Evolutionary conservation across 2,329 filamentous ascomycete genomes (phyloP).

Genomic region (Beauveria sp.): DNA sequence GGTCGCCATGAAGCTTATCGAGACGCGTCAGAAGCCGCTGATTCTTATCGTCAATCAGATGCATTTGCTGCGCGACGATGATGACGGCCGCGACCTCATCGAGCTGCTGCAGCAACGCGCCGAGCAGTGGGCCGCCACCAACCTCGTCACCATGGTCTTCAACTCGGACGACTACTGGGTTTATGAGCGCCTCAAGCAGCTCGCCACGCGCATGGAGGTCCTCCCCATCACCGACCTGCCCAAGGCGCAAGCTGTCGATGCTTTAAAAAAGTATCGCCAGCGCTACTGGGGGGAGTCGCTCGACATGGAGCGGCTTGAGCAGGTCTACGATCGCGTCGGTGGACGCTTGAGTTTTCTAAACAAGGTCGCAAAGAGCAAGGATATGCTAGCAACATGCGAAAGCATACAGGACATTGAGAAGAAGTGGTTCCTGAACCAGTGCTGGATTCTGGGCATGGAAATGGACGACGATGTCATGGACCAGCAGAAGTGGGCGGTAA

Average conservation of each 20-base stretch:
- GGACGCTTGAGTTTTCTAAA: conserved; percentile 84
- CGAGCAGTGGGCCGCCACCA: conserved; percentile 91
- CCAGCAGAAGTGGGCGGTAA: conserved; percentile 88
- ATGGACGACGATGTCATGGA: conserved; percentile 99
- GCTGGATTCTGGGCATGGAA: conserved; percentile 63
- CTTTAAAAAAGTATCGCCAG: conserved; percentile 70
- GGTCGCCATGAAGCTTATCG: conserved; percentile 68
- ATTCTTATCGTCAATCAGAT: conserved; percentile 93
- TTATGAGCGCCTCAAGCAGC: conserved; percentile 86
- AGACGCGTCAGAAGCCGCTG: conserved; percentile 57
- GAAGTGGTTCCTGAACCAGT: conserved; percentile 71
- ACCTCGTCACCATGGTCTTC: conserved; percentile 85
- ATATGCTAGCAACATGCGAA: conserved; percentile 80
- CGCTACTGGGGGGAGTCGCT: conserved; percentile 65
- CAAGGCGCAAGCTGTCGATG: conserved; percentile 67
- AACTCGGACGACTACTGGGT: conserved; percentile 99
- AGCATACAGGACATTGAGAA: conserved; percentile 60
- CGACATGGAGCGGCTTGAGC: conserved; percentile 50
- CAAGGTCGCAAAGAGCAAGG: conserved; percentile 73
- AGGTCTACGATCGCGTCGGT: conserved; percentile 81
- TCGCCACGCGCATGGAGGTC: conserved; percentile 91
- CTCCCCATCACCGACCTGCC: conserved; percentile 77
- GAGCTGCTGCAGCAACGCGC: conserved; percentile 93
- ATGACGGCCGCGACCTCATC: conserved; percentile 85
- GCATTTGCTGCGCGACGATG: conserved; percentile 84